A percentile compares a stretch with the other conserved stretches of the same genome.
phyloP scores from a whole-genome alignment of 1,284 basidiomycete species.

The Singerocomus inundabilis region DNA sequence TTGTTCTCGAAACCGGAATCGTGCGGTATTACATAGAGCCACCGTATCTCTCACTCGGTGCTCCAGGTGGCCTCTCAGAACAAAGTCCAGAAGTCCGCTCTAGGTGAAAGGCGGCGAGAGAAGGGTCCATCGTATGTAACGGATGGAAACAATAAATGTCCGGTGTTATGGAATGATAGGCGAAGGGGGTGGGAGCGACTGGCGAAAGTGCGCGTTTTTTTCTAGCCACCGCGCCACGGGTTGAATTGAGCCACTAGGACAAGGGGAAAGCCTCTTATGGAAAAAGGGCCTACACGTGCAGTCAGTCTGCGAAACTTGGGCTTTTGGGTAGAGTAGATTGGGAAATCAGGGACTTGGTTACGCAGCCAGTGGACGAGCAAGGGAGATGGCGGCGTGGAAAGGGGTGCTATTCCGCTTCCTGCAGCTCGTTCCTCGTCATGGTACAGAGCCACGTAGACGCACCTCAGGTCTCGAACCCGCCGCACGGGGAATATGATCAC shows the following conservation, averaged over 20 bases:
- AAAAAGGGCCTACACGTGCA: neutral
- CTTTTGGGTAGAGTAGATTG: neutral
- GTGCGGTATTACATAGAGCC: too few relatives aligned
- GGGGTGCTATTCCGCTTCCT: neutral
- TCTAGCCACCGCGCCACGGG: neutral
- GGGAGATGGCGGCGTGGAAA: conserved; percentile 1
- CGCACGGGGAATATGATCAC: neutral
- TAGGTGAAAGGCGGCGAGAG: neutral
- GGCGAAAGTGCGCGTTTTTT: neutral
- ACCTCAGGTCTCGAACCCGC: conserved; percentile 5
- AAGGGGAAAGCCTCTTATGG: neutral
- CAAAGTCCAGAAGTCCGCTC: neutral
- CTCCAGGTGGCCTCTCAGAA: neutral
- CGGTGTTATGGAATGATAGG: conserved; percentile 1
- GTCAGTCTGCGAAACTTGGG: neutral
- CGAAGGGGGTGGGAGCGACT: conserved; percentile 1
- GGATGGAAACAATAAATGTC: neutral
- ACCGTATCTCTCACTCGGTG: neutral
- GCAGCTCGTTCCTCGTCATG: conserved; percentile 18
- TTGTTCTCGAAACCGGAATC: neutral
- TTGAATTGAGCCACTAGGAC: neutral
- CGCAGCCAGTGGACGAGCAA: neutral
- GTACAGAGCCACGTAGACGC: conserved; percentile 18
- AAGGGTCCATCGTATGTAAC: conserved; percentile 3
- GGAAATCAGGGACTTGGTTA: neutral